A percentile compares a stretch with the other conserved stretches of the same genome.
These are phyloP conservation scores for Trifolium dubium DNA, from an alignment of 306 rosid genomes.

Conservation along the genomic window DNA sequence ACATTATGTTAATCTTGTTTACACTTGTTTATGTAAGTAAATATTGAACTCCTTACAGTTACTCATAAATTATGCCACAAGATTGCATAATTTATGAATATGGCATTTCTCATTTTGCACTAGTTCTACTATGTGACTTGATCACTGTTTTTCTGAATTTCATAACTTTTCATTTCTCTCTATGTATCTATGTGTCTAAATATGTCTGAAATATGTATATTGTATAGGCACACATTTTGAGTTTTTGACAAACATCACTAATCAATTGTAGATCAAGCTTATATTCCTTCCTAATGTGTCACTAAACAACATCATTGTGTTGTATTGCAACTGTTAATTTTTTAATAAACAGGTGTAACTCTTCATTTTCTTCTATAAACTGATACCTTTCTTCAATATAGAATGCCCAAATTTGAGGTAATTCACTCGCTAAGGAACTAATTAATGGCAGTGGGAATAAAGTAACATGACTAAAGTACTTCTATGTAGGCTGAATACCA, in stretches of 20 bases:
- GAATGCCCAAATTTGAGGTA: neutral
- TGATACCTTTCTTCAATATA: neutral
- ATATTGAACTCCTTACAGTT: neutral
- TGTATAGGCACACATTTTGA: neutral
- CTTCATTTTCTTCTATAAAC: conserved; percentile 1
- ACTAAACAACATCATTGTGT: neutral
- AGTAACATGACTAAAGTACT: conserved; percentile 4
- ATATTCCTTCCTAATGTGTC: neutral
- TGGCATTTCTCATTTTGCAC: conserved; percentile 4
- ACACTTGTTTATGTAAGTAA: neutral
- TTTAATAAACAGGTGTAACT: neutral
- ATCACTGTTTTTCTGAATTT: neutral
- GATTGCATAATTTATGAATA: neutral
- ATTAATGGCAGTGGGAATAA: conserved; percentile 23
- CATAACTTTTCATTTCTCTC: neutral
- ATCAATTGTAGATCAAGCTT: neutral
- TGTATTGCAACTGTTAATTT: conserved; percentile 4
- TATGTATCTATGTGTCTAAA: neutral
- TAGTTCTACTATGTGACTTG: neutral
- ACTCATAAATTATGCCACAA: neutral
- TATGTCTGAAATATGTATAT: neutral
- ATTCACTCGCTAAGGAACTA: conserved; percentile 2
- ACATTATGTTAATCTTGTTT: neutral
- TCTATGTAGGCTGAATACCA: conserved; percentile 22
- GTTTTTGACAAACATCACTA: neutral